These are phyloP conservation scores for Myotisia sp. DNA, from an alignment of 2,329 filamentous ascomycete species.

Conservation along the genomic window DNA sequence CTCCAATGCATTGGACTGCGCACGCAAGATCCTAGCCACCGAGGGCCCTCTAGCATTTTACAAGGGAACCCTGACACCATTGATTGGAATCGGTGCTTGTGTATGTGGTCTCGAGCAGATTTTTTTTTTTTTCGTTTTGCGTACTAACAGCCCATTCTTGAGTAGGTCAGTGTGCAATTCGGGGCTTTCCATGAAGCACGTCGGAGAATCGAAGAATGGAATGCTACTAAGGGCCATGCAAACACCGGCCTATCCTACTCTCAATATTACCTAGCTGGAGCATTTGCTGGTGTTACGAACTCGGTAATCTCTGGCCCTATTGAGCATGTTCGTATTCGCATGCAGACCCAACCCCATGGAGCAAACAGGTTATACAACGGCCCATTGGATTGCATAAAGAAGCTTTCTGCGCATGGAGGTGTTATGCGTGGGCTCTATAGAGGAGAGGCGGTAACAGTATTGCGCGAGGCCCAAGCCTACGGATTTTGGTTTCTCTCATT, in stretches of 20 bases:
- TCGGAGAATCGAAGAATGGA: slow-evolving; percentile 66
- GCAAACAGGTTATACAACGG: slow-evolving; percentile 63
- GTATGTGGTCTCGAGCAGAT: slow-evolving; percentile 35
- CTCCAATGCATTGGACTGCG: slow-evolving; percentile 64
- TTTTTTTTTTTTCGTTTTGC: background rate
- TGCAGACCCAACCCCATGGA: slow-evolving; percentile 93
- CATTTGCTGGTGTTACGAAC: slow-evolving; percentile 87
- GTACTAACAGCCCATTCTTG: slow-evolving; percentile 6
- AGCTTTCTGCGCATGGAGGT: slow-evolving; percentile 57
- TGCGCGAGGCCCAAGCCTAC: slow-evolving; percentile 87
- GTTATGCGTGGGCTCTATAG: slow-evolving; percentile 66
- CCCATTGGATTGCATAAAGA: slow-evolving; percentile 78
- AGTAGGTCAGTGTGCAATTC: slow-evolving; percentile 75
- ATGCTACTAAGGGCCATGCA: slow-evolving; percentile 35
- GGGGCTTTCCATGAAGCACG: slow-evolving; percentile 89
- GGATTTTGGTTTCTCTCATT: slow-evolving; percentile 91
- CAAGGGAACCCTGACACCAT: slow-evolving; percentile 89
- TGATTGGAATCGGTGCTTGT: slow-evolving; percentile 92
- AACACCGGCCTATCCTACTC: slow-evolving; percentile 51
- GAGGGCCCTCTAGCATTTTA: slow-evolving; percentile 91
- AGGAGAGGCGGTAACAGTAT: slow-evolving; percentile 69
- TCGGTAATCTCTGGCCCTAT: slow-evolving; percentile 78
- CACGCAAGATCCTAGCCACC: slow-evolving; percentile 67
- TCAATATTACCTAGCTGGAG: slow-evolving; percentile 82
- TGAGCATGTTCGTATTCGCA: slow-evolving; percentile 88